Conservation (phyloP, 2,329 filamentous ascomycete species). For the Colletotrichum paranaense region DNA sequence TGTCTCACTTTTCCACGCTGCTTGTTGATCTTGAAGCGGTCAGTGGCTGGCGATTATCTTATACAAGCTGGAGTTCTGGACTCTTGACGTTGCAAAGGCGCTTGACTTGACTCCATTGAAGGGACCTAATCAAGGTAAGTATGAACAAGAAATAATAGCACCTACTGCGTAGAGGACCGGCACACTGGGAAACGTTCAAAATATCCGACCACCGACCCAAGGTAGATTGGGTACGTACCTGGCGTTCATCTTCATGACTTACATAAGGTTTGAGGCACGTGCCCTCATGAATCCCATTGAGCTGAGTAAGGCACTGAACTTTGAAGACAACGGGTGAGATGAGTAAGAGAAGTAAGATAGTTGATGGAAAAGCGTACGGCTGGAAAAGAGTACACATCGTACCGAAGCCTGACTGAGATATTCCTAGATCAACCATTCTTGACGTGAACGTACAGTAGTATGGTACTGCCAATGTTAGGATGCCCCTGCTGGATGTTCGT, state of each 20-base stretch:
- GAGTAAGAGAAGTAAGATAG: background rate
- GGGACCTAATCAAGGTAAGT: too few relatives aligned
- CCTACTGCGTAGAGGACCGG: too few relatives aligned
- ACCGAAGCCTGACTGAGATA: background rate
- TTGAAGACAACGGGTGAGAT: background rate
- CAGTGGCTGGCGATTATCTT: background rate
- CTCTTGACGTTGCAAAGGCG: background rate
- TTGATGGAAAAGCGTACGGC: background rate
- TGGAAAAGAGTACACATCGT: background rate
- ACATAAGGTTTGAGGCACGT: background rate
- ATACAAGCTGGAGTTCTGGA: background rate
- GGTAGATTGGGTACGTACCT: background rate
- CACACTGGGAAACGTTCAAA: too few relatives aligned
- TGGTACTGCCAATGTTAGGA: background rate
- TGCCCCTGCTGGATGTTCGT: background rate
- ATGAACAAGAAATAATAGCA: too few relatives aligned
- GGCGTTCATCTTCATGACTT: background rate
- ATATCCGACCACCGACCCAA: too few relatives aligned
- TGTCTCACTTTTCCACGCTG: constrained; percentile 14
- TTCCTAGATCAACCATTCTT: background rate
- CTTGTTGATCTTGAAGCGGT: background rate
- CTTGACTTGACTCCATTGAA: background rate
- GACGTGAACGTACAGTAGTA: background rate
- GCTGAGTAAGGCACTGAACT: background rate
- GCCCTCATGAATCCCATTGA: background rate